Percentiles rank a stretch among this genome's conserved stretches.
These are phyloP conservation scores for Phytophthora multivora DNA, from an alignment of 352 stramenopile species.

Conservation along the genomic window DNA sequence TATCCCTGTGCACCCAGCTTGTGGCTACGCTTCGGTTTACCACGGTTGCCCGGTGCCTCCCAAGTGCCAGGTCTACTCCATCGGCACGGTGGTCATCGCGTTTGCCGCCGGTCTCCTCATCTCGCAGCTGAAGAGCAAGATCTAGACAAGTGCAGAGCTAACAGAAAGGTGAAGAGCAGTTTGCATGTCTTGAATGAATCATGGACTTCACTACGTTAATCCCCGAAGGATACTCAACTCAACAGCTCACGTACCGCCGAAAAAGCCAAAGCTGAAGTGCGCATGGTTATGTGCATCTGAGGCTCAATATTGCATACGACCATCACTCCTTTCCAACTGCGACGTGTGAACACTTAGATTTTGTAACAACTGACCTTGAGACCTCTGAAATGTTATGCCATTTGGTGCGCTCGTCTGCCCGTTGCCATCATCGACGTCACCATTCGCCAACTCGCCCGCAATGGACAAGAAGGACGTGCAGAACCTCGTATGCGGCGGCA, in stretches of 20 bases:
- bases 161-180: constrained; percentile 2
- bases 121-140: constrained; percentile 60
- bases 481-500: constrained; percentile 76
- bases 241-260: neutral
- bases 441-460: constrained; percentile 23
- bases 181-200: constrained; percentile 22
- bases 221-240: neutral
- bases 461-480: constrained; percentile 51
- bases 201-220: too few species aligned
- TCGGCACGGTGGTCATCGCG: constrained; percentile 58
- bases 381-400: constrained; percentile 1
- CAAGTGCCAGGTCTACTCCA: constrained; percentile 73
- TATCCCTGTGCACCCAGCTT: constrained; percentile 59
- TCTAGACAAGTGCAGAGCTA: constrained; percentile 20
- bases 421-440: constrained; percentile 13
- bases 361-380: neutral
- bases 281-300: constrained; percentile 8
- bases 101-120: constrained; percentile 68
- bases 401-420: constrained; percentile 3
- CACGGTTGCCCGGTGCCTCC: constrained; percentile 69
- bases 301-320: neutral
- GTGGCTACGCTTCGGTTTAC: constrained; percentile 44
- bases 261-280: constrained; percentile 4
- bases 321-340: constrained; percentile 4
- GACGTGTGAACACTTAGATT: constrained; percentile 4